Percentiles rank a stretch among this genome's conserved stretches.
Conservation (phyloP, 768 basidiomycete species). For the Suillus variegatus region DNA sequence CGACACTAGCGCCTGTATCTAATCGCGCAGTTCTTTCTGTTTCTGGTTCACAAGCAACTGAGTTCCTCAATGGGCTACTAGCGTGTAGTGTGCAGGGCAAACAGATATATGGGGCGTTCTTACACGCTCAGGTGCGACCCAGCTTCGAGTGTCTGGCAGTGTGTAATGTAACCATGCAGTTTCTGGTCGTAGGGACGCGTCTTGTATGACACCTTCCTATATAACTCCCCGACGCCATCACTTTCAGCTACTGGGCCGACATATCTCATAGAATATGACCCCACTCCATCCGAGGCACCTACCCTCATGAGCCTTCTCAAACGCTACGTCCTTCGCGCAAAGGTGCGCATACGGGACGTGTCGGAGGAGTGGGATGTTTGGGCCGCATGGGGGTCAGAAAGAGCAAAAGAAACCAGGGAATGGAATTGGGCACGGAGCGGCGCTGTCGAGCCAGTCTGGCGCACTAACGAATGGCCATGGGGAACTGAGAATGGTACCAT, state of each 20-base stretch:
- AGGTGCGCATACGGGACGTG: constrained; percentile 80
- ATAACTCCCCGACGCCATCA: constrained; percentile 48
- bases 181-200: constrained; percentile 69
- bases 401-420: constrained; percentile 38
- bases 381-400: constrained; percentile 71
- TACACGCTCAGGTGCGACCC: constrained; percentile 73
- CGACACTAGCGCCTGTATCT: constrained; percentile 61
- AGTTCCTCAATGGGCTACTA: constrained; percentile 81
- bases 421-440: constrained; percentile 71
- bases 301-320: constrained; percentile 74
- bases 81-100: constrained; percentile 48
- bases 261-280: constrained; percentile 75
- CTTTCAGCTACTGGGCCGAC: constrained; percentile 41
- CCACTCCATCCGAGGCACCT: constrained; percentile 56
- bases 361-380: constrained; percentile 80
- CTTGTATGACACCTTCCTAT: constrained; percentile 86
- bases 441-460: constrained; percentile 78
- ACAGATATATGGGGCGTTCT: constrained; percentile 69
- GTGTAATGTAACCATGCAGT: constrained; percentile 9
- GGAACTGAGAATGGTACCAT: constrained; percentile 53
- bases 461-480: constrained; percentile 56
- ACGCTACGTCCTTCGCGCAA: constrained; percentile 84
- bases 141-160: constrained; percentile 12
- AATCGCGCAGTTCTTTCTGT: constrained; percentile 72
- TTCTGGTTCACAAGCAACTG: constrained; percentile 75